Base-by-base conservation (phyloP, 352 stramenopile species). In the Phytophthora meadii region DNA sequence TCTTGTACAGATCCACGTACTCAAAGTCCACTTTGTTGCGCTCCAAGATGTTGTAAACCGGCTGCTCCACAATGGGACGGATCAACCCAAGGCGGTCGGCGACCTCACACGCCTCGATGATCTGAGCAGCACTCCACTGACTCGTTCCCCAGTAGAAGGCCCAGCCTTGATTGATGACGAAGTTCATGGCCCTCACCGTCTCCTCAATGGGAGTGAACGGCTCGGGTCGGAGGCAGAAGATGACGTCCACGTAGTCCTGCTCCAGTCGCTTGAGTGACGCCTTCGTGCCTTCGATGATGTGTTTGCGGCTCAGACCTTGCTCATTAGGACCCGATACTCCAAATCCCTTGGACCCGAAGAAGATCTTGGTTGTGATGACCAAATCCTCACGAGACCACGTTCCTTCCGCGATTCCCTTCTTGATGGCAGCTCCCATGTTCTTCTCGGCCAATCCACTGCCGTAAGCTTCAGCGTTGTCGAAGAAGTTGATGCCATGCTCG, bases 341-440 rank as follows among this genome's bases (percentile, higher is more conserved):
- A 19, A 19, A 34, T 4, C 19, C 19, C 11, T 59, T 62, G n/a
- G 61, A 47, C 2, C 70, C 79, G 2, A 76, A 50, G 24, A 80
- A 83, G 58, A 91, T 77, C 64, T 92, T 92, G 47, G 82, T 90
- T 5, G 62, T 69, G 45, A 92, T 54, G 11, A 92, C 72, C 2
- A 92, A 41, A 74, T 86, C 69, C 22, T 82, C 74, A 2, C 76
- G 64, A 6, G 39, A 42, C 49, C 50, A 73, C 2, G 62, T 50
- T 2, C 48, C 61, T 22, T 64, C 36, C 2, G 48, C 52, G 24
- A 82, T 67, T 4, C 68, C 69, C 54, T 76, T 77, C 27, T 70
- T 59, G n/a, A 84, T 51, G 9, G 74, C 50, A 39, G 59, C 45
- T 5, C 76, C 73, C 50, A 75, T 74, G 48, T 70, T 63, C 17